Conservation (phyloP, 2,329 filamentous ascomycete species). For the Akanthomyces uredinophilus region DNA sequence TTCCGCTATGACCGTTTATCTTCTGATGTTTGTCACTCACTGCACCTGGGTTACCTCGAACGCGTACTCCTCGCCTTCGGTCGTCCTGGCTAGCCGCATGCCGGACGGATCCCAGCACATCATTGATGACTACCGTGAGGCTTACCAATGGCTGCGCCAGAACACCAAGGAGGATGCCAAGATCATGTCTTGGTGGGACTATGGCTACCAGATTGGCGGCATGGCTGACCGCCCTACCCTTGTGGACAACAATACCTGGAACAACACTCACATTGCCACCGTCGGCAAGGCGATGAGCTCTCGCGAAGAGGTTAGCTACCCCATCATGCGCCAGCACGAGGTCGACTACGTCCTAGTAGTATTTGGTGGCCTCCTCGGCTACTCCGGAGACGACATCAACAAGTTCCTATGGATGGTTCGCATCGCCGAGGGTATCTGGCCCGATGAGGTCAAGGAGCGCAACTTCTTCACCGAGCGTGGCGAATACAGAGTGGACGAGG, state of each 20-base stretch:
- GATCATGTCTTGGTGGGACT: conserved; percentile 99
- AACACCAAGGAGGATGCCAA: conserved; percentile 94
- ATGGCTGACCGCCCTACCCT: conserved; percentile 97
- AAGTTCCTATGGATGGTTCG: conserved; percentile 99
- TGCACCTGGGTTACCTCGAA: conserved; percentile 99
- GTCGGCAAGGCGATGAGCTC: conserved; percentile 99
- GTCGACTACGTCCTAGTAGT: conserved; percentile 98
- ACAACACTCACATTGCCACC: conserved; percentile 98
- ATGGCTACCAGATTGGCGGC: conserved; percentile 98
- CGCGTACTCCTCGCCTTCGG: conserved; percentile 95
- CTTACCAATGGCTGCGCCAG: conserved; percentile 98
- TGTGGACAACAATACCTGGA: conserved; percentile 99
- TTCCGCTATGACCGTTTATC: conserved; percentile 67
- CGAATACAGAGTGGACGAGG: conserved; percentile 91
- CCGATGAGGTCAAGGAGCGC: conserved; percentile 96
- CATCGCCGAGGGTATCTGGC: conserved; percentile 98
- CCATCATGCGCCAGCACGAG: conserved; percentile 96
- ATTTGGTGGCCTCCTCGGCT: conserved; percentile 91
- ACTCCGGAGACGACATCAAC: conserved; percentile 98
- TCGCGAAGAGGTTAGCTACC: conserved; percentile 94
- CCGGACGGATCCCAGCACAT: conserved; percentile 96
- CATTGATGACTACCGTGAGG: conserved; percentile 98
- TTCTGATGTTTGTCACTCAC: conserved; percentile 90
- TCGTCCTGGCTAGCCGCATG: conserved; percentile 86
- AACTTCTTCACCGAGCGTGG: conserved; percentile 91